Evolutionary conservation across 768 basidiomycete species (phyloP), one percentile per base, ranked within the genome.

Genomic region (Mycena galopus): DNA sequence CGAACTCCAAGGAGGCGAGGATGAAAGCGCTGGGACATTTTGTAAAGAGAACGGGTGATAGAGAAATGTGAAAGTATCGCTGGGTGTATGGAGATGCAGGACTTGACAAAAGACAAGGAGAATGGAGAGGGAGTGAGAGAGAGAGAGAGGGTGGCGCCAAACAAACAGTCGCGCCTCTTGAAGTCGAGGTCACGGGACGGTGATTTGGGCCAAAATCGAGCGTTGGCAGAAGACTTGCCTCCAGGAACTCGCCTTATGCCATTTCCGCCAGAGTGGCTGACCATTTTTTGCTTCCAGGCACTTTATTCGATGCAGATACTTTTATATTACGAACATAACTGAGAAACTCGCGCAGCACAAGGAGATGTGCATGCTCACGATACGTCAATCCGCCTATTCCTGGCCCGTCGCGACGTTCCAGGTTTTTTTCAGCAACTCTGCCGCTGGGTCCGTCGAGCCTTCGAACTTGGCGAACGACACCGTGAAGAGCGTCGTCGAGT

Each of bases 361-460:
- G 23, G 30, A 9, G 55, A 30, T 32, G 55, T 56, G 57, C 33
- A 35, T 35, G 57, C 57, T 58, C 71, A 66, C 59, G 42, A 60
- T 42, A 35, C 50, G 23, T 53, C n/a, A 25, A 50, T 27, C 33
- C 47, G 47, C 25, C 42, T 67, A 74, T 65, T 88, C 87, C 74
- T 92, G 89, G 4, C 92, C 93, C 17, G 88, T 93, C 27, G 91
- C 89, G 74, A 91, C 85, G 74, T 90, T 90, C 92, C 93, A 95
- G 12, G 88, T 90, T 79, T 87, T 90, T 80, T 88, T 90, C 74
- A 95, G 84, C 73, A 92, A 78, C 56, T 83, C 85, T 1, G 84
- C 89, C 44, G 89, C 89, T 21, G 90, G 87, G 75, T 93, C 91
- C 2, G 83, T 82, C 6, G 86, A 84, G 16, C 85, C 86, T 19